Evolutionary conservation across 441 rosid genomes (phyloP).

Genomic region (Syzygium syzygioides): DNA sequence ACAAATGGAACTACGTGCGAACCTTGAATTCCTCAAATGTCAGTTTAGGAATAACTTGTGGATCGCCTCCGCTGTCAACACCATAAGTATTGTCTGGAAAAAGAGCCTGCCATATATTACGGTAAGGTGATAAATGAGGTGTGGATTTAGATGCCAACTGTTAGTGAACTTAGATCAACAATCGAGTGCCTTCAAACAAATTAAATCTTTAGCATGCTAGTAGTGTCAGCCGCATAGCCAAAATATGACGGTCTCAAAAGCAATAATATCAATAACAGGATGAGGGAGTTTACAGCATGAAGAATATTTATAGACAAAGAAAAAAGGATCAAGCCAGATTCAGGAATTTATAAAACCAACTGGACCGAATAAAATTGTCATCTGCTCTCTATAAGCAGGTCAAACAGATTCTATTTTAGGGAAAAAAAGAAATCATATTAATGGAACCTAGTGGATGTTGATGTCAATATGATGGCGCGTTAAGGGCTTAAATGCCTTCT

Average conservation of each 20-base stretch:
- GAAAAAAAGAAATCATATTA: neutral
- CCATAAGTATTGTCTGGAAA: constrained; percentile 88
- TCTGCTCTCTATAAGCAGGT: neutral
- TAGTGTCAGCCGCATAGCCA: neutral
- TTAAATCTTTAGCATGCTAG: neutral
- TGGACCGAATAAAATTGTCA: neutral
- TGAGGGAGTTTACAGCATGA: neutral
- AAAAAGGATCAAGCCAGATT: neutral
- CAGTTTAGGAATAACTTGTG: constrained; percentile 81
- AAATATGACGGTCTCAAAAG: neutral
- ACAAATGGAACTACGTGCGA: neutral
- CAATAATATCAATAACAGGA: neutral
- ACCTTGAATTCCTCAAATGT: constrained; percentile 85
- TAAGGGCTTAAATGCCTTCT: neutral
- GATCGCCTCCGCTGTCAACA: constrained; percentile 98
- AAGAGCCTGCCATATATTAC: constrained; percentile 49
- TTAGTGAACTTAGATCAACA: neutral
- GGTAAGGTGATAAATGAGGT: neutral
- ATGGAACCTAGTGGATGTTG: neutral
- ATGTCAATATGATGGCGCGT: neutral
- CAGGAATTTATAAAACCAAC: neutral
- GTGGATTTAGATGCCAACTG: neutral
- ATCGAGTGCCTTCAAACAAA: neutral
- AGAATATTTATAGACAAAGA: neutral
- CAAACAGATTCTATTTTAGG: neutral